Evolutionary conservation across 1,284 basidiomycete genomes (phyloP).

Genomic region (Somion occarium): DNA sequence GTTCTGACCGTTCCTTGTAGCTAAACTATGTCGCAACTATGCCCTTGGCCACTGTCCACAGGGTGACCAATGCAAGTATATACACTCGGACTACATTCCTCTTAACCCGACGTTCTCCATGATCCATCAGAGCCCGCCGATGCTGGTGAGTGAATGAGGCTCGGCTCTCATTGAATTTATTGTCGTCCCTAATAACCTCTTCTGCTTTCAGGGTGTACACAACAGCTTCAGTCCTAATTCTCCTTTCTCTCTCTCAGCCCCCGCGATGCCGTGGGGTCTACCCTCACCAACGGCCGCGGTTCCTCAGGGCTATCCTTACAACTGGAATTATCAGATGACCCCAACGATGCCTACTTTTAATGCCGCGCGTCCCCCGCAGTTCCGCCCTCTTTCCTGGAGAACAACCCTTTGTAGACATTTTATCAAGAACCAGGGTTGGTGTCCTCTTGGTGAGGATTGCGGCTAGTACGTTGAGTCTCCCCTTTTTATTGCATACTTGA

Average conservation of each 20-base stretch:
- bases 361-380: constrained; percentile 13
- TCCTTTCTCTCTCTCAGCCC: not conserved
- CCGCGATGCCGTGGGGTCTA: not conserved
- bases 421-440: constrained; percentile 38
- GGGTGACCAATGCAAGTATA: constrained; percentile 26
- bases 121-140: not conserved
- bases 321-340: not conserved
- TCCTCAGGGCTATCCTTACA: not conserved
- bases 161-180: not conserved
- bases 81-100: constrained; percentile 19
- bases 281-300: not conserved
- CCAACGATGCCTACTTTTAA: not conserved
- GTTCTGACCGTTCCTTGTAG: constrained; percentile 10
- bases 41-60: constrained; percentile 28
- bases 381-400: constrained; percentile 28
- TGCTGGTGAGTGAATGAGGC: not conserved
- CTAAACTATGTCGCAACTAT: constrained; percentile 28
- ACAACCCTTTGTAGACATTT: constrained; percentile 40
- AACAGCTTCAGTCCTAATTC: constrained; percentile 1
- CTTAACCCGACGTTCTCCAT: constrained; percentile 7
- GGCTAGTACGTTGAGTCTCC: constrained; percentile 34
- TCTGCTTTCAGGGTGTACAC: not conserved
- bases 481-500: constrained; percentile 2
- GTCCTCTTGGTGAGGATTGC: constrained; percentile 38
- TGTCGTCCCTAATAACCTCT: not conserved